phyloP scores from a whole-genome alignment of 2,329 filamentous ascomycete genomes.

The Leptographium lundbergii region DNA sequence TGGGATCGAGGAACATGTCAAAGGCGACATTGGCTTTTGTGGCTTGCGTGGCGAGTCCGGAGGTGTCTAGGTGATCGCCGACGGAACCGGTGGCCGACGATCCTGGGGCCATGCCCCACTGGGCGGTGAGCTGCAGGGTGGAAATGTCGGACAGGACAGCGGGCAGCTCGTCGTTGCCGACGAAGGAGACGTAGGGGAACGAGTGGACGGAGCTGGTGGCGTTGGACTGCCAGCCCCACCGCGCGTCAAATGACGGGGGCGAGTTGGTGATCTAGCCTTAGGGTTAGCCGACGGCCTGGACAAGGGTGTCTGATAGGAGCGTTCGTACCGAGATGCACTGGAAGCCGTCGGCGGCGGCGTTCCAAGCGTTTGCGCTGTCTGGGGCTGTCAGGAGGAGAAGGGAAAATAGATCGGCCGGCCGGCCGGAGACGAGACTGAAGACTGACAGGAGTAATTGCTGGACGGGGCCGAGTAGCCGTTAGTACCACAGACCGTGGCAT shows the following conservation, averaged over 20 bases:
- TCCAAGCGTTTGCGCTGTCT: slow-evolving; percentile 3
- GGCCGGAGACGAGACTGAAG: background rate
- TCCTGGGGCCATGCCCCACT: background rate
- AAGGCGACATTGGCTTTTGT: slow-evolving; percentile 3
- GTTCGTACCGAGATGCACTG: background rate
- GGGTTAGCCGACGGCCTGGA: background rate
- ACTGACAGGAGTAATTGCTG: background rate
- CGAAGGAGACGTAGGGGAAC: background rate
- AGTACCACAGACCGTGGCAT: background rate
- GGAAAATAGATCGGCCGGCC: background rate
- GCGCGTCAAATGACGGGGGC: background rate
- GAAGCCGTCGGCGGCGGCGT: background rate
- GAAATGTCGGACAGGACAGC: background rate
- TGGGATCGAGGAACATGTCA: slow-evolving; percentile 2
- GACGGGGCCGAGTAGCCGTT: background rate
- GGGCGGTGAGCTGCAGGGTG: background rate
- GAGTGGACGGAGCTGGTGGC: background rate
- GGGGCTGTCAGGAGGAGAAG: background rate
- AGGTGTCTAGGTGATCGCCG: background rate
- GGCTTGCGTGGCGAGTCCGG: background rate
- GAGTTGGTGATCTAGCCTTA: background rate
- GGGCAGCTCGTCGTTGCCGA: background rate
- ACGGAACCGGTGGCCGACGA: background rate
- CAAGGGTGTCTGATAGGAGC: background rate
- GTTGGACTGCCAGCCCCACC: background rate